These are phyloP conservation scores for Phialemonium atrogriseum DNA, from an alignment of 2,329 filamentous ascomycete genomes.

Conservation along the genomic window DNA sequence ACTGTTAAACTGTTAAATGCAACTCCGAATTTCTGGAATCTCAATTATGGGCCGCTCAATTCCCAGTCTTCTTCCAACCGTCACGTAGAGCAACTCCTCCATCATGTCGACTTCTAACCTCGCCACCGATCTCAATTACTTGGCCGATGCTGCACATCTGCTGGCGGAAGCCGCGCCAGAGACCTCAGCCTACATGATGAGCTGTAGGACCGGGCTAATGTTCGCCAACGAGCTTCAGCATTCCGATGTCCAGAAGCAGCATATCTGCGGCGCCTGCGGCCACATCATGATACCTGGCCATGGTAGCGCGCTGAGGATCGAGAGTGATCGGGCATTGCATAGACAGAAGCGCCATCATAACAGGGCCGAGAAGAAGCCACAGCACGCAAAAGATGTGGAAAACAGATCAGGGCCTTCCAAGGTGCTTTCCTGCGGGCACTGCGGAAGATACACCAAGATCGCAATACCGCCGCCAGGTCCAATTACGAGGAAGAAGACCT, in stretches of 20 bases:
- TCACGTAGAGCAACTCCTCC: constrained; percentile 3
- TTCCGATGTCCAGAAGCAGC: constrained; percentile 42
- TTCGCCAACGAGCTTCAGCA: constrained; percentile 33
- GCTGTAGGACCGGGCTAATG: constrained; percentile 39
- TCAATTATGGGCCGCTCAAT: constrained; percentile 1
- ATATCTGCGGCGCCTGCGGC: constrained; percentile 52
- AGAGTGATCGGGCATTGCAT: constrained; percentile 37
- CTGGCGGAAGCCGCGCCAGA: constrained; percentile 43
- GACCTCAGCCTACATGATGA: constrained; percentile 53
- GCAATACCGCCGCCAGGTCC: constrained; percentile 27
- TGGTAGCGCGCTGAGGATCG: constrained; percentile 29
- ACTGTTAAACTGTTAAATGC: background rate
- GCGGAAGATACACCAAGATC: constrained; percentile 33
- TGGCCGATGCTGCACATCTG: constrained; percentile 53
- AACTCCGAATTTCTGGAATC: background rate
- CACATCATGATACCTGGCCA: constrained; percentile 49
- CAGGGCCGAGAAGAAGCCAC: constrained; percentile 6
- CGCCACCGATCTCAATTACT: constrained; percentile 28
- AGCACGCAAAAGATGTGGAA: background rate
- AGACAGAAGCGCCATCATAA: constrained; percentile 26
- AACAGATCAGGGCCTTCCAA: constrained; percentile 25
- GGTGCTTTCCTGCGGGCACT: constrained; percentile 35
- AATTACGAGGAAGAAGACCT: constrained; percentile 14
- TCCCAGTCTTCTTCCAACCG: constrained; percentile 5
- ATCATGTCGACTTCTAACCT: constrained; percentile 11